Evolutionary conservation across 805 yeast species (phyloP), one percentile per base, ranked within the genome.

Genomic region (Barnettozyma pratensis): DNA sequence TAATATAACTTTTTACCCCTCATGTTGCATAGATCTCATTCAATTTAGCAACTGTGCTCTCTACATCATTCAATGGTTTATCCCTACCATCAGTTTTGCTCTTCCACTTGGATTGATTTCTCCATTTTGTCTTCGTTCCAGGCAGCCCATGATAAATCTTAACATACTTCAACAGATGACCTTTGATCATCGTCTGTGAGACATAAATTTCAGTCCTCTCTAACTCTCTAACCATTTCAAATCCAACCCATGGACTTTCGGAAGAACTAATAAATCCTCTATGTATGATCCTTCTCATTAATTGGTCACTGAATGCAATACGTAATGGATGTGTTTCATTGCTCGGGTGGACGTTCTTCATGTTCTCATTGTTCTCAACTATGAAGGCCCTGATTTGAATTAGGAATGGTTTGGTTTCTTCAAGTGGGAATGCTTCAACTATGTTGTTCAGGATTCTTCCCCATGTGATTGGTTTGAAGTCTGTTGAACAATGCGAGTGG

Each of bases 171-270:
- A 56, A n/a, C 6, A 54, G 39, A 14, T 53, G 54, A 26, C 45
- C 46, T 46, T 53, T 51, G 9, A 58, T 31, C 7, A 49, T 12
- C 29, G 50, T 45, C 26, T 47, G 37, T 2, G 54, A 53, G 3
- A 60, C 44, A 31, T 52, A 50, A 3, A 62, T 50, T 3, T 62
- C 62, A 4, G 47, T 28, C 3, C 36, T 44, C 32, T 56, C 54
- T 19, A 62, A 14, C 26, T 47, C 41, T 39, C 54, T 52, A 3
- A 62, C 30, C 12, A 57, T 30, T 25, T 52, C 51, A 9, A 57
- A 49, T 4, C 60, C 60, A 38, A 39, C n/a, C 65, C 64, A 62
- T 6, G 57, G 63, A 29, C 54, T 47, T 3, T 50, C 53, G 9
- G 52, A 31, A 12, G 14, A 38, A 40, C 47, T 54, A 2, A 48